Evolutionary conservation across 495 filamentous ascomycete species (phyloP).

Genomic region (Emericellopsis terricola): DNA sequence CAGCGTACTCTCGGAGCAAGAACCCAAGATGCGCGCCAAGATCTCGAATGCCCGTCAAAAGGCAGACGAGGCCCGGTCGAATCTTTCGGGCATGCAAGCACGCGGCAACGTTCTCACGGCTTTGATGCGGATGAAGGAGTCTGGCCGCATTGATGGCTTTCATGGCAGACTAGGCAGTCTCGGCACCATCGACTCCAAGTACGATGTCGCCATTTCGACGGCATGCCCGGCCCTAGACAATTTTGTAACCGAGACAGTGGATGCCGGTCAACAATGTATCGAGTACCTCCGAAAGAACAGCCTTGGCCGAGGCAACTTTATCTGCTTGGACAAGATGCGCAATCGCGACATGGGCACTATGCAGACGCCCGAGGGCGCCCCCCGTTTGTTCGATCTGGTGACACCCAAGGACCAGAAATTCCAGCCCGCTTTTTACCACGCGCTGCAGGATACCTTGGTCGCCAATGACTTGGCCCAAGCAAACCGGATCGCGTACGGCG

Average conservation of each 20-base stretch:
- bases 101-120: slow-evolving; percentile 84
- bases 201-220: slow-evolving; percentile 92
- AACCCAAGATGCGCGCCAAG: slow-evolving; percentile 61
- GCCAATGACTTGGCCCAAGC: slow-evolving; percentile 85
- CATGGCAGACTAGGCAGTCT: slow-evolving; percentile 90
- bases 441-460: slow-evolving; percentile 83
- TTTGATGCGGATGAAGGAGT: slow-evolving; percentile 87
- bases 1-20: slow-evolving; percentile 49
- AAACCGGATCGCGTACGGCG: slow-evolving; percentile 90
- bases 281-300: slow-evolving; percentile 96
- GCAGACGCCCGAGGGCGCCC: slow-evolving; percentile 79
- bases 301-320: slow-evolving; percentile 92
- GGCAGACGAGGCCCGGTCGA: slow-evolving; percentile 86
- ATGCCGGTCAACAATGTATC: slow-evolving; percentile 91
- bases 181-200: slow-evolving; percentile 84
- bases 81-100: slow-evolving; percentile 71
- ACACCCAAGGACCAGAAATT: slow-evolving; percentile 77
- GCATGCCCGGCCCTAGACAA: slow-evolving; percentile 85
- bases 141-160: slow-evolving; percentile 89
- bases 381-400: slow-evolving; percentile 82
- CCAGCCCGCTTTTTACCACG: slow-evolving; percentile 81
- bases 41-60: slow-evolving; percentile 81
- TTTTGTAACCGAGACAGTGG: slow-evolving; percentile 87
- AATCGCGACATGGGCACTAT: slow-evolving; percentile 57
- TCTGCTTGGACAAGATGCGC: slow-evolving; percentile 75